Base-by-base conservation (phyloP, 2,329 filamentous ascomycete species). In the Sporothrix dimorphospora region DNA sequence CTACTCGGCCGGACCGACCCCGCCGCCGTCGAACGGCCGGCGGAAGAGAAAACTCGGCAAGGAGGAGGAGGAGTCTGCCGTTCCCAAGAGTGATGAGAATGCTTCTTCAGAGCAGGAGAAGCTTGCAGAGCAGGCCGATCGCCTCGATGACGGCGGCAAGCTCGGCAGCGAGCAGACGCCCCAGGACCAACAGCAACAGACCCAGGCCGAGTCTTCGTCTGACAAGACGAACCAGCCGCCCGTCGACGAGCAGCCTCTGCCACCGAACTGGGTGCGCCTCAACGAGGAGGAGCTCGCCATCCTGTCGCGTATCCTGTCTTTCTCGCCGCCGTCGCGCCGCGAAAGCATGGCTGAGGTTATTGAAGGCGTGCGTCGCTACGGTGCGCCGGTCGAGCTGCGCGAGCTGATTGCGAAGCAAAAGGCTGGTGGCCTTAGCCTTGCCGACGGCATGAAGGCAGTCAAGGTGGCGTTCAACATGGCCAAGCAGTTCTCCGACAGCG, bases 351-450 rank as follows among this genome's bases (percentile, higher is more conserved):
- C 89, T 72, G 84, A 87, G 65, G 84, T 90, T 9, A 81, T 92
- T n/a, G 82, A 87, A 73, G 83, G 86, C 38, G 85, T 95, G 73
- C 89, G 90, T 81, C 85, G 85, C 73, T 85, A 90, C 55, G 94
- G 94, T 11, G 88, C 94, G 19, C 92, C 93, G 0, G 77, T 82
- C 27, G 92, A 94, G 78, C 81, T 94, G 21, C 86, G 87, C 71
- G 86, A 91, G 51, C 77, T 89, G 73, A 80, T 89, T 55, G 78
- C 81, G 49, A 86, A 87, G 75, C 85, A 91, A 69, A 86, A 91
- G 80, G 84, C 89, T 68, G 85, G 85, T 75, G 82, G 76, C 0
- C 73, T 79, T 40, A 76, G 76, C 76, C 78, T 83, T 83, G 77
- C 82, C 79, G 79, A 85, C 12, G 88, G 89, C 21, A 87, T 91